Base-by-base conservation (phyloP, 129 eudicot genomes). In the Saussurea involucrata region DNA sequence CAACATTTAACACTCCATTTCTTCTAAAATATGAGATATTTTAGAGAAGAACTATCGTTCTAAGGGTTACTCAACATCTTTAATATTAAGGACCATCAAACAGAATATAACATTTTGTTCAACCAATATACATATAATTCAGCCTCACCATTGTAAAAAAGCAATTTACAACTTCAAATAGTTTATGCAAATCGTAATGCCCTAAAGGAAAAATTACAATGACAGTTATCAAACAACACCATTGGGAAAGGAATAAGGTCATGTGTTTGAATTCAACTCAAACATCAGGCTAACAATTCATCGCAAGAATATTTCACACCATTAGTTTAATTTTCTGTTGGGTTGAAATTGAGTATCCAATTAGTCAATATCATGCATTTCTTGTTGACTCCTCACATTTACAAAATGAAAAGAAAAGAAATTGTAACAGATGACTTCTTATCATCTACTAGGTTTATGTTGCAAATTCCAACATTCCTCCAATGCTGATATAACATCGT, bases 291-390 rank as follows among this genome's bases (percentile, higher is more conserved):
- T 60, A 21, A 22, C 65, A 8, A 70, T 24, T 70, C 36, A 46
- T 53, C 34, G 3, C 66, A 72, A 46, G 5, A 53, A 53, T 24
- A 20, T 27, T 73, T 31, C 11, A 7, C 27, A 7, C 20, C 32
- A 55, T 73, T 33, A n/a, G 5, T 57, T 73, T 18, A 60, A 18
- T 8, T 60, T 20, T 18, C 27, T 57, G 12, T 63, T 42, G 20
- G 33, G 49, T 21, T 25, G 13, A 18, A 32, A 60, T 37, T 40
- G 27, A 58, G 63, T 44, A 71, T 24, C 68, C 9, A 63, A 46
- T 24, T 55, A 22, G 11, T 10, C 44, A 77, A 27, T 29, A 76
- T 68, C 68, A 68, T 12, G 53, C 64, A 29, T 76, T 76, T 58
- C 57, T n/a, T n/a, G 72, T 75, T 33, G 24, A 24, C 71, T 36